Base-by-base conservation (phyloP, 2,329 filamentous ascomycete genomes). In the Fusarium scirpi region DNA sequence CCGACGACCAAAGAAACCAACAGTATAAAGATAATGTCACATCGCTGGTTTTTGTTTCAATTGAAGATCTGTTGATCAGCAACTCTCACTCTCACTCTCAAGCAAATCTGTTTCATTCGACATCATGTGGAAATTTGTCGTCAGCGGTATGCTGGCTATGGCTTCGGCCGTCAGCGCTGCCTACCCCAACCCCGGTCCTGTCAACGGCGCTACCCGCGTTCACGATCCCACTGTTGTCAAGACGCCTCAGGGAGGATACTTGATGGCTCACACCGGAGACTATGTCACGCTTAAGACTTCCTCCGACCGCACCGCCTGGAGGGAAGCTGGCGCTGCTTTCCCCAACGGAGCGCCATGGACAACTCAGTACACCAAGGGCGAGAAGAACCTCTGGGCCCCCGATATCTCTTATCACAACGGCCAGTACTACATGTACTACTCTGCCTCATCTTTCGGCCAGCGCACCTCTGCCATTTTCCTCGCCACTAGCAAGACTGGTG, bases 351-450 rank as follows among this genome's bases (percentile, higher is more conserved):
- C 77, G 9, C 67, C 77, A 0, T 79, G 77, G 77, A 79, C 77
- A 1, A 76, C 73, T 1, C 58, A 72, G 18, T 79, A 78, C 47
- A 78, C 77, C 27, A 60, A 63, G 5, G 76, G 76, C 29, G 76
- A 73, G 3, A 69, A 63, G 61, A 79, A 78, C 43, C 77, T 79
- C 34, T 82, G 63, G 86, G 88, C 89, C 0, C 89, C 89, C 0
- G 87, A 90, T 70, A 84, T 87, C 8, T 79, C 81, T 2, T 79
- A 75, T 66, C 76, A 70, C 29, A 76, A 78, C 52, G 76, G 73
- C 1, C 59, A 73, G 60, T 79, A 77, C 72, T 78, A 74, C 38
- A 47, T 79, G 30, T 79, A 79, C 75, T 79, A 79, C 69, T 79
- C 77, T 0, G 77, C 77, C 2, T 79, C 77, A 10, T 69, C 71